phyloP scores from a whole-genome alignment of 2,329 filamentous ascomycete species.

The Aspergillus fijiensis region DNA sequence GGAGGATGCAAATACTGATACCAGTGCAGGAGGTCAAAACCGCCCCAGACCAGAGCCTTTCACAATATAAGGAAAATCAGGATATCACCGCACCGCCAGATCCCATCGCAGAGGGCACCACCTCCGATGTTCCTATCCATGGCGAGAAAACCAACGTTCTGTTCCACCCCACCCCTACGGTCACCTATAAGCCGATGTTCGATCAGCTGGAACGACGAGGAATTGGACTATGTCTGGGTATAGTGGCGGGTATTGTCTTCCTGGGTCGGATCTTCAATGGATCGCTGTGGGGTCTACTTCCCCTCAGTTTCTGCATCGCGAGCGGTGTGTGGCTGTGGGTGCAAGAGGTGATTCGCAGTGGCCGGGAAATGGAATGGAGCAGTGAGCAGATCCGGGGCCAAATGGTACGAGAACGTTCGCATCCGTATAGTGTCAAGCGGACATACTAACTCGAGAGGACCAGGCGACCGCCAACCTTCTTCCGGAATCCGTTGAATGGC shows the following conservation, averaged over 20 bases:
- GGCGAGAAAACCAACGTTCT: constrained; percentile 96
- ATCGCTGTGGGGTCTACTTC: constrained; percentile 71
- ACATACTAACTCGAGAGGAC: neutral
- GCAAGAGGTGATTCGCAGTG: constrained; percentile 80
- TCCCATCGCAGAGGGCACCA: constrained; percentile 75
- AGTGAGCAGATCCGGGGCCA: constrained; percentile 82
- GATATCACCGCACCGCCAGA: constrained; percentile 90
- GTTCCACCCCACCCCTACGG: constrained; percentile 88
- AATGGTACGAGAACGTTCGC: constrained; percentile 52
- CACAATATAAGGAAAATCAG: constrained; percentile 80
- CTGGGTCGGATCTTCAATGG: constrained; percentile 79
- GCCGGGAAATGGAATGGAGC: constrained; percentile 81
- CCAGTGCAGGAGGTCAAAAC: constrained; percentile 62
- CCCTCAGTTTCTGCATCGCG: constrained; percentile 67
- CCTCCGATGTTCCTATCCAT: constrained; percentile 90
- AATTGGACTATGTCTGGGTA: constrained; percentile 66
- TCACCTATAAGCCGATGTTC: constrained; percentile 90
- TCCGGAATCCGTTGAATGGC: constrained; percentile 92
- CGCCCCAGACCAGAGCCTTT: constrained; percentile 66
- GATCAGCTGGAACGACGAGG: constrained; percentile 71
- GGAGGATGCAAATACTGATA: neutral
- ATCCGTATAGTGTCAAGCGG: neutral
- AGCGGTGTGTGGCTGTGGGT: constrained; percentile 86
- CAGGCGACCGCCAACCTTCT: constrained; percentile 81
- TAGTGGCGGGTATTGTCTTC: constrained; percentile 72